phyloP scores from a whole-genome alignment of 768 basidiomycete species.

The Tremella mesenterica region DNA sequence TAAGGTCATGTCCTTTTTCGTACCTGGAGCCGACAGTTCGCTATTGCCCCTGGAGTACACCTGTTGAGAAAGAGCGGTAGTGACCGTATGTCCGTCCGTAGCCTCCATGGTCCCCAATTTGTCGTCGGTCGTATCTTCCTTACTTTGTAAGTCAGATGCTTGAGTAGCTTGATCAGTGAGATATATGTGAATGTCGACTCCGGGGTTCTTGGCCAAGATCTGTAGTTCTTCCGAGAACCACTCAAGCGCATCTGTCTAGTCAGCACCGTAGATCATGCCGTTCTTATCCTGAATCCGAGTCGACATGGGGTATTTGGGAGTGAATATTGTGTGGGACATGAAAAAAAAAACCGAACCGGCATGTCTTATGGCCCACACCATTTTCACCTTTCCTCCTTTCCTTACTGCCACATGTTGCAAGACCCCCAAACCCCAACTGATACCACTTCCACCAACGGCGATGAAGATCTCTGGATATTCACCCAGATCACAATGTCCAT shows the following conservation, averaged over 20 bases:
- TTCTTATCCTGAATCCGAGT: no score
- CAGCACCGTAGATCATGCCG: background rate
- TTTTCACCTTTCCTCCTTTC: background rate
- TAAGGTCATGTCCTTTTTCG: background rate
- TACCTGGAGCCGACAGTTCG: background rate
- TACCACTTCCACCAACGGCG: conserved; percentile 44
- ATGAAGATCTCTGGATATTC: conserved; percentile 39
- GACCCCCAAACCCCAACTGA: conserved; percentile 12
- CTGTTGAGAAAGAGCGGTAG: no score
- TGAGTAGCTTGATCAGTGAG: background rate
- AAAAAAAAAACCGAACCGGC: background rate
- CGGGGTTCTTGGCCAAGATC: background rate
- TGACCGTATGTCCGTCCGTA: background rate
- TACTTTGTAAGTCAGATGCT: background rate
- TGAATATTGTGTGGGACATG: no score
- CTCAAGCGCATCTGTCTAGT: background rate
- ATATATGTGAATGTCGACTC: background rate
- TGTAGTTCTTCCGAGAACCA: background rate
- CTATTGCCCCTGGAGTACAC: no score
- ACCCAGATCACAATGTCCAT: conserved; percentile 2
- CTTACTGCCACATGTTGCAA: conserved; percentile 1
- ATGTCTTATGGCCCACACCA: background rate
- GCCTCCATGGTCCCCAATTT: no score
- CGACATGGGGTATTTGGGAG: no score
- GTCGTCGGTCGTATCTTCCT: background rate